A percentile compares a stretch with the other conserved stretches of the same genome.
Conservation (phyloP, 2,329 filamentous ascomycete species). For the Sarocladiaceae sp. region DNA sequence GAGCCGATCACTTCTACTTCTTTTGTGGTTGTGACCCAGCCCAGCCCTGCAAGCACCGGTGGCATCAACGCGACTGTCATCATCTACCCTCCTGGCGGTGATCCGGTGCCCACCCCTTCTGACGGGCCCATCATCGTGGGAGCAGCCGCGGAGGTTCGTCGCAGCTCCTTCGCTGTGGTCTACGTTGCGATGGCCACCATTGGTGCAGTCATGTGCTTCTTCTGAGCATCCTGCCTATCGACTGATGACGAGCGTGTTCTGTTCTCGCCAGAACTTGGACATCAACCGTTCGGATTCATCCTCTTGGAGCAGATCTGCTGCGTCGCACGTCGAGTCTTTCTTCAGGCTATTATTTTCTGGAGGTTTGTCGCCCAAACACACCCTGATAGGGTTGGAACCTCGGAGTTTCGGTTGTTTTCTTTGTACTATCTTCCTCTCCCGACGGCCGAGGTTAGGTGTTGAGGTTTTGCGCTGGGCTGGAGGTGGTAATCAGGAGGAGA, state of each 20-base stretch:
- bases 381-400: too few species aligned
- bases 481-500: background rate
- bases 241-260: background rate
- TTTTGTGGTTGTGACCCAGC: constrained; percentile 25
- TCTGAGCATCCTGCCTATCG: background rate
- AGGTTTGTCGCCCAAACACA: too few species aligned
- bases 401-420: too few species aligned
- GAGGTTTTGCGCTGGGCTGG: too few species aligned
- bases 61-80: constrained; percentile 24
- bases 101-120: constrained; percentile 16
- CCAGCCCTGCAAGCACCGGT: constrained; percentile 14
- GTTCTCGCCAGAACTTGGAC: background rate
- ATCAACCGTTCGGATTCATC: background rate
- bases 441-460: too few species aligned
- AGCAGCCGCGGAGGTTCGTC: constrained; percentile 18
- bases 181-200: constrained; percentile 17
- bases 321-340: background rate
- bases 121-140: constrained; percentile 22
- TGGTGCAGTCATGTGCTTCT: constrained; percentile 24
- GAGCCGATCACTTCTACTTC: constrained; percentile 23
- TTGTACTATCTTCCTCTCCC: too few species aligned
- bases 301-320: background rate
- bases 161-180: background rate
- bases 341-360: too few species aligned
- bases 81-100: constrained; percentile 21